These are phyloP conservation scores for Pyrus pyrifolia DNA, from an alignment of 306 rosid species.

Conservation along the genomic window DNA sequence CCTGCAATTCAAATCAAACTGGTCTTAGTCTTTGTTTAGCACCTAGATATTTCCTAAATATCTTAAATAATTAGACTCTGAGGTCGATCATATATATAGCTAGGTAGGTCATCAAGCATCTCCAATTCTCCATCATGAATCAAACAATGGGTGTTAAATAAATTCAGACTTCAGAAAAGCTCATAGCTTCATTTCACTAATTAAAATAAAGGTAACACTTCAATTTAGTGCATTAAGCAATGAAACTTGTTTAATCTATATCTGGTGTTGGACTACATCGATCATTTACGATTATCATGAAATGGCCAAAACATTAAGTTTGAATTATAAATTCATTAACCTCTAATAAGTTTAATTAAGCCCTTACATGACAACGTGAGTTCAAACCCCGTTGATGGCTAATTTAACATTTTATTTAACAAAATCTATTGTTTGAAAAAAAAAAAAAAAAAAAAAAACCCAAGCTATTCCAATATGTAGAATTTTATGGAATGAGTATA, in stretches of 20 bases:
- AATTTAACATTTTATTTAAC: no score
- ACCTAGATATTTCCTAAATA: background rate
- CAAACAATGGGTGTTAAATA: background rate
- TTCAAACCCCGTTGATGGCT: no score
- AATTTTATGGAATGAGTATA: background rate
- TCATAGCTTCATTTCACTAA: background rate
- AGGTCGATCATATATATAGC: background rate
- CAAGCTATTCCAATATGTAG: background rate
- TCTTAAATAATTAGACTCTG: background rate
- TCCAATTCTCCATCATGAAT: background rate
- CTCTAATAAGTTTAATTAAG: background rate
- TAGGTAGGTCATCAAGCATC: background rate
- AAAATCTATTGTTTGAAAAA: no score
- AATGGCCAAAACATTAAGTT: conserved; percentile 7
- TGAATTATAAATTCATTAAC: background rate
- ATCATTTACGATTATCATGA: background rate
- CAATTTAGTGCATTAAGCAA: background rate
- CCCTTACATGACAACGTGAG: no score
- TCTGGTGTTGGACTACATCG: background rate
- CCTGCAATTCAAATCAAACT: background rate
- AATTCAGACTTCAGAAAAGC: background rate
- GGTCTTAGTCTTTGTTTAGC: background rate
- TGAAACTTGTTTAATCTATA: background rate
- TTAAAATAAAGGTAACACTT: background rate
- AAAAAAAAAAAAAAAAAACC: background rate